Percentiles rank a stretch among this genome's conserved stretches.
Conservation (phyloP, 768 basidiomycete genomes). For the Pleurotus giganteus region DNA sequence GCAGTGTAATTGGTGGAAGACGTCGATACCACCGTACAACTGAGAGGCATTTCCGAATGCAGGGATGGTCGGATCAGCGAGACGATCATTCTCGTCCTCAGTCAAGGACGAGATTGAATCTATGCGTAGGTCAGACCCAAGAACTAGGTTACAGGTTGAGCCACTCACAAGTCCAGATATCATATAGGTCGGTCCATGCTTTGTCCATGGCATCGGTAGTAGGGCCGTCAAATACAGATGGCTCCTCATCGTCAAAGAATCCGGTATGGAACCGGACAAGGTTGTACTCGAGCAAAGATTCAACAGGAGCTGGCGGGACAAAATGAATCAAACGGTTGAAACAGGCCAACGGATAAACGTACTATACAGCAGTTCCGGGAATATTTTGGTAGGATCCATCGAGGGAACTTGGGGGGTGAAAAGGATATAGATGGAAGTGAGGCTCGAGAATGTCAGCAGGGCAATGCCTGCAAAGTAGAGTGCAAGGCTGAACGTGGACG, state of each 20-base stretch:
- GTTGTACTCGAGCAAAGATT: not conserved
- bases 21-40: constrained; percentile 19
- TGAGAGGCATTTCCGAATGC: constrained; percentile 18
- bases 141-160: not conserved
- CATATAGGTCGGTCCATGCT: constrained; percentile 20
- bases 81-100: constrained; percentile 14
- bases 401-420: not conserved
- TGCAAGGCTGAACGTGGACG: not conserved
- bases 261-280: constrained; percentile 3
- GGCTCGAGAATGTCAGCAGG: constrained; percentile 3
- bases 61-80: constrained; percentile 19
- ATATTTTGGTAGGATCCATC: not conserved
- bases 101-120: constrained; percentile 18
- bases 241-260: constrained; percentile 6
- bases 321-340: not conserved
- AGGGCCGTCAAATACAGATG: constrained; percentile 9
- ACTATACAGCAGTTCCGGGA: constrained; percentile 1
- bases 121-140: not conserved
- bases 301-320: not conserved
- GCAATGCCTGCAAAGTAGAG: not conserved
- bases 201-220: constrained; percentile 18
- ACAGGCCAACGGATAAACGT: not conserved
- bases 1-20: constrained; percentile 27
- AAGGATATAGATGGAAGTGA: not conserved
- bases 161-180: constrained; percentile 13